phyloP scores from a whole-genome alignment of 2,329 filamentous ascomycete species.

The Hypocreales sp. region DNA sequence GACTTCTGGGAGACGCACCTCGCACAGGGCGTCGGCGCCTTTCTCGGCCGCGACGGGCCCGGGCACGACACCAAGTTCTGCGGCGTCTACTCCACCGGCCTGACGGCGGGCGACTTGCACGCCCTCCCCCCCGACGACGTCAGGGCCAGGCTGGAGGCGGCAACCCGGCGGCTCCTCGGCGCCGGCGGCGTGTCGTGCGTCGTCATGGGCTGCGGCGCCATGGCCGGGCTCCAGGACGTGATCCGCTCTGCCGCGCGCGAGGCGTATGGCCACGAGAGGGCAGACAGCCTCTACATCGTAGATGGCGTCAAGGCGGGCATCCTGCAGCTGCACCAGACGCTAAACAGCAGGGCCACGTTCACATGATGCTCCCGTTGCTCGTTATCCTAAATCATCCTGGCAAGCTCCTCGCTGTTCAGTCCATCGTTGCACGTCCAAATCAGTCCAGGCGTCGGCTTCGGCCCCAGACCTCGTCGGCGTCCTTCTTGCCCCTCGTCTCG shows the following conservation, averaged over 20 bases:
- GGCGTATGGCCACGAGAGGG: conserved; percentile 14
- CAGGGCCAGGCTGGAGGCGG: conserved; percentile 47
- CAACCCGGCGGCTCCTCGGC: conserved; percentile 49
- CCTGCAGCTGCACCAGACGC: conserved; percentile 40
- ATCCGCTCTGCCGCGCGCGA: conserved; percentile 56
- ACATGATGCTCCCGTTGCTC: conserved; percentile 1
- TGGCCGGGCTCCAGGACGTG: conserved; percentile 69
- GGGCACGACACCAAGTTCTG: conserved; percentile 41
- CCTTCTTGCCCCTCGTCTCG: conserved; percentile 75
- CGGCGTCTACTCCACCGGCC: conserved; percentile 67
- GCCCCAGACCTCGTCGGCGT: conserved; percentile 85
- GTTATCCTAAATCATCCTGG: no score
- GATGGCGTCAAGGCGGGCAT: conserved; percentile 66
- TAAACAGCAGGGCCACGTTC: conserved; percentile 27
- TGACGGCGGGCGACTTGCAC: conserved; percentile 70
- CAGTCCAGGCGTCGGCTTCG: conserved; percentile 39
- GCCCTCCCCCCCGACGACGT: conserved; percentile 50
- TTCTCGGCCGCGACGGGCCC: conserved; percentile 36
- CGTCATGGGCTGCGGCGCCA: conserved; percentile 79
- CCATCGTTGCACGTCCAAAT: no score
- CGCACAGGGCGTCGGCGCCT: conserved; percentile 43
- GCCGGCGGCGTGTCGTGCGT: conserved; percentile 47
- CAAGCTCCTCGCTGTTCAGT: no score
- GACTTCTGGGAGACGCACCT: conserved; percentile 69
- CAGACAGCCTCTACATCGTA: conserved; percentile 37